Base-by-base conservation (phyloP, 2,329 filamentous ascomycete species). In the Microascus cirrosus region DNA sequence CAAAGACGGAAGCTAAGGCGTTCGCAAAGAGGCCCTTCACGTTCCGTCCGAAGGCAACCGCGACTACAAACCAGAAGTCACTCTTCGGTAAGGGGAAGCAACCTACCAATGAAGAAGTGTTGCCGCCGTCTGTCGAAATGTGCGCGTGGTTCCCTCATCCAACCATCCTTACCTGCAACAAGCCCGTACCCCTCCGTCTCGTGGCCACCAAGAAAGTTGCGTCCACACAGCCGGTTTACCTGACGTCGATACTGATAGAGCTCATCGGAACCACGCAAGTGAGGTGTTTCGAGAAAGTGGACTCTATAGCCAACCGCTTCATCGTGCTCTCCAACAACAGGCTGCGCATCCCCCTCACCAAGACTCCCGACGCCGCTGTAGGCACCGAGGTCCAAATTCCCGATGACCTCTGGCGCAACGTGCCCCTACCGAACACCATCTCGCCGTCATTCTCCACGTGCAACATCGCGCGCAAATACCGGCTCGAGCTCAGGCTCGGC, bases 361-460 rank as follows among this genome's bases (percentile, higher is more conserved):
- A 74, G 5, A 60, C 76, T 66, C 55, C 74, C 61, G 64, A 86
- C 10, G 78, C 79, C 57, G 70, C 84, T 3, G 74, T 83, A 7
- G 83, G 84, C 53, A 81, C 82, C 12, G 89, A 95, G 65, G 75
- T 85, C 59, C 77, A 81, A n/a, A 68, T 95, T 25, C 86, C 91
- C 58, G 74, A 83, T 54, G 78, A 77, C 1, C 68, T 93, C 48
- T 99, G 94, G 94, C 82, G 82, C 61, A 76, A 77, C 48, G 77
- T 82, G 55, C 76, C 84, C 0, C 75, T 97, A 6, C 94, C 93
- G 2, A 94, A 90, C 68, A 93, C 89, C 0, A 84, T 99, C 12
- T 86, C 90, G 11, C 94, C 94, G 0, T 86, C 85, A 0, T 99
- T 99, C 68, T 78, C 84, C 54, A 90, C 91, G 1, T 99, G 94